Percentiles rank a stretch among this genome's conserved stretches.
phyloP scores from a whole-genome alignment of 2,329 filamentous ascomycete genomes.

The Cercospora sp. region DNA sequence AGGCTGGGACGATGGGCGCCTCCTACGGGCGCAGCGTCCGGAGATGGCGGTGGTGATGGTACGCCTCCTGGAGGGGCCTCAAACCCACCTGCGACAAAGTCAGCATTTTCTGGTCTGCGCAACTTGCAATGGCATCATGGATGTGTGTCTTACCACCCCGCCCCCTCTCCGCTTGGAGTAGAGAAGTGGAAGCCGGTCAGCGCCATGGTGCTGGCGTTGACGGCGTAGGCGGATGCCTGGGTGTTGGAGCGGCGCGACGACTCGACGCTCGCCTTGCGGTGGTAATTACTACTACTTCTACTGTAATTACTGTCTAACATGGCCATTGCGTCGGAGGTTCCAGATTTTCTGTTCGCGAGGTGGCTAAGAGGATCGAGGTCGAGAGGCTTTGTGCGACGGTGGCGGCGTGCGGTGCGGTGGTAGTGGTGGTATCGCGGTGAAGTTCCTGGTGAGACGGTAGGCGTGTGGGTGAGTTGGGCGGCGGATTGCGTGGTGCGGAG shows the following conservation, averaged over 20 bases:
- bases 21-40: constrained; percentile 46
- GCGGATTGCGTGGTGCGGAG: constrained; percentile 2
- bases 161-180: constrained; percentile 76
- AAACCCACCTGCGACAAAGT: constrained; percentile 77
- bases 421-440: constrained; percentile 1
- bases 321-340: constrained; percentile 62
- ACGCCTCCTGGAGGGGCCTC: constrained; percentile 79
- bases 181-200: constrained; percentile 91
- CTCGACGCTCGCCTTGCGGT: constrained; percentile 52
- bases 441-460: neutral
- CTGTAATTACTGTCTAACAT: constrained; percentile 67
- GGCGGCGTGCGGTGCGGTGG: neutral
- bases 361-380: constrained; percentile 8
- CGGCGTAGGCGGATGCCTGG: constrained; percentile 88
- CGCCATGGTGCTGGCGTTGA: constrained; percentile 66
- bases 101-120: constrained; percentile 12
- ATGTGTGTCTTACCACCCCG: constrained; percentile 30
- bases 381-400: neutral
- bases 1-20: constrained; percentile 27
- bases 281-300: constrained; percentile 65
- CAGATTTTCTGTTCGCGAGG: constrained; percentile 43
- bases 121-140: neutral
- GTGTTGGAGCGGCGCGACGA: constrained; percentile 70
- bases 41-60: constrained; percentile 82
- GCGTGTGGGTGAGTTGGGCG: neutral